Percentiles rank a stretch among this genome's conserved stretches.
Conservation (phyloP, 352 stramenopile species). For the Albugo candida region DNA sequence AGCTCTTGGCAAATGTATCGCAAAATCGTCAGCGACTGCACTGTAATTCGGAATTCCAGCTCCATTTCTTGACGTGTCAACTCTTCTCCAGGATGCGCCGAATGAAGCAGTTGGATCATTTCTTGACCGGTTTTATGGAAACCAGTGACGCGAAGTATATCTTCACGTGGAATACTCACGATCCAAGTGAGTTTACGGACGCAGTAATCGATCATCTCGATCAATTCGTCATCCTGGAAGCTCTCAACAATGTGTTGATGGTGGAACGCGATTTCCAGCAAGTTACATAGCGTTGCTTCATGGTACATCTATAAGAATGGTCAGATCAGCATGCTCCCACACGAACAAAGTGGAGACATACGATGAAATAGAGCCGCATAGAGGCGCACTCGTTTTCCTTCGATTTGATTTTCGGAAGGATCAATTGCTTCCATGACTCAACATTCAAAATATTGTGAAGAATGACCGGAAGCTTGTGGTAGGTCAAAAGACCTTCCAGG, state of each 20-base stretch:
- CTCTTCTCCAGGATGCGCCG: slow-evolving; percentile 30
- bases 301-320: slow-evolving; percentile 49
- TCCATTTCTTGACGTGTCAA: slow-evolving; percentile 55
- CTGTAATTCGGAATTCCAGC: slow-evolving; percentile 72
- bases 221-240: slow-evolving; percentile 65
- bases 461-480: slow-evolving; percentile 77
- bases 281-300: slow-evolving; percentile 72
- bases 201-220: slow-evolving; percentile 91
- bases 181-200: slow-evolving; percentile 80
- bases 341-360: slow-evolving; percentile 10
- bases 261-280: slow-evolving; percentile 79
- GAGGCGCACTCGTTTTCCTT: slow-evolving; percentile 32
- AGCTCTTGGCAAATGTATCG: slow-evolving; percentile 83
- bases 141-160: slow-evolving; percentile 28
- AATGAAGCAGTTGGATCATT: slow-evolving; percentile 36
- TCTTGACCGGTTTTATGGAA: slow-evolving; percentile 59
- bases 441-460: slow-evolving; percentile 75
- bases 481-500: slow-evolving; percentile 82
- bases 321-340: background rate
- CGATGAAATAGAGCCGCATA: slow-evolving; percentile 83
- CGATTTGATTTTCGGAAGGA: slow-evolving; percentile 39
- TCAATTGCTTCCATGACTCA: slow-evolving; percentile 79
- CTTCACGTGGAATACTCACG: slow-evolving; percentile 32
- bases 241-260: slow-evolving; percentile 80
- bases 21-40: slow-evolving; percentile 76